Evolutionary conservation across 163 green algal species (phyloP).

Genomic region (Chlorella variabilis): DNA sequence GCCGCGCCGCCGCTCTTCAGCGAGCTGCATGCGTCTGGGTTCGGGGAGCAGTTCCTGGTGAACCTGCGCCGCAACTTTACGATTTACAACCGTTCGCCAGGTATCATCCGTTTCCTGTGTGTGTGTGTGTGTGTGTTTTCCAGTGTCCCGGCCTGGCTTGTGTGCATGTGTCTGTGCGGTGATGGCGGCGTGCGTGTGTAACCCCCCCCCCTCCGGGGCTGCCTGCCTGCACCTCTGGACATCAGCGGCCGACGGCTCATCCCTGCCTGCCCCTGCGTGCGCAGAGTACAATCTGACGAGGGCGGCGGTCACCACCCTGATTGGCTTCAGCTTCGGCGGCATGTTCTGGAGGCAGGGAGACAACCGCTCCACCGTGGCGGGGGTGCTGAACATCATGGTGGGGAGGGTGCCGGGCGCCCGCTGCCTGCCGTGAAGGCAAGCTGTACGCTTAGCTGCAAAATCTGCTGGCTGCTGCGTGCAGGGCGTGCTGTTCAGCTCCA

Average conservation of each 20-base stretch:
- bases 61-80: constrained; percentile 40
- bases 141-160: too few relatives aligned
- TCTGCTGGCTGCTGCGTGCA: background rate
- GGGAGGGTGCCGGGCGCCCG: too few relatives aligned
- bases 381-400: constrained; percentile 42
- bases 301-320: constrained; percentile 29
- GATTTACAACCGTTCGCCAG: constrained; percentile 32
- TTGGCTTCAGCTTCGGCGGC: constrained; percentile 36
- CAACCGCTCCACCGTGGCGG: constrained; percentile 7
- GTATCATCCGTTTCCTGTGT: background rate
- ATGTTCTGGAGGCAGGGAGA: constrained; percentile 36
- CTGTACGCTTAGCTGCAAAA: too few relatives aligned
- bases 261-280: too few relatives aligned
- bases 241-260: too few relatives aligned
- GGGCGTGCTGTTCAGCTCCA: constrained; percentile 10
- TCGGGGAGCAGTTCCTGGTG: background rate
- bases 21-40: constrained; percentile 29
- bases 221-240: too few relatives aligned
- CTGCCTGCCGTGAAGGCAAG: too few relatives aligned
- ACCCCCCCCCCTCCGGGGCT: too few relatives aligned
- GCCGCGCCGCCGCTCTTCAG: constrained; percentile 34
- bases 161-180: too few relatives aligned
- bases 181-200: too few relatives aligned
- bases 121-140: background rate
- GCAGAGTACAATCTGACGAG: constrained; percentile 37